phyloP scores from a whole-genome alignment of 2,329 filamentous ascomycete genomes.

The Hansfordia pulvinata region DNA sequence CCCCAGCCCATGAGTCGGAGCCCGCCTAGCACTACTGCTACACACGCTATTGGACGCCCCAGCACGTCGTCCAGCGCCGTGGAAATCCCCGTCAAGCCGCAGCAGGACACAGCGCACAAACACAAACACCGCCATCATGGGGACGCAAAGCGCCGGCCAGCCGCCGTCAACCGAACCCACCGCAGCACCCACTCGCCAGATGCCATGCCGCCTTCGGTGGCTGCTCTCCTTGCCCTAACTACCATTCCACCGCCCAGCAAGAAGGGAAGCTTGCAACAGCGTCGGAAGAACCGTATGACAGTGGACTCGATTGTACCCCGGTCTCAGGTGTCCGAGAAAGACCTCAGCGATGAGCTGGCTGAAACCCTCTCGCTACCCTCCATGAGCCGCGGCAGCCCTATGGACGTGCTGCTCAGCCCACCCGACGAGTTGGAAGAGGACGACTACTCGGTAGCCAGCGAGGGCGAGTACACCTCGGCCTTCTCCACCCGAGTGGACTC shows the following conservation, averaged over 20 bases:
- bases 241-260: slow-evolving; percentile 39
- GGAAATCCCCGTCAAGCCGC: slow-evolving; percentile 35
- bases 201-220: slow-evolving; percentile 42
- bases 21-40: no score
- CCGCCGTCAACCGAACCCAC: slow-evolving; percentile 15
- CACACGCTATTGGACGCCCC: no score
- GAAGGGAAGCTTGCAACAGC: slow-evolving; percentile 18
- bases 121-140: slow-evolving; percentile 22
- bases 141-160: slow-evolving; percentile 19
- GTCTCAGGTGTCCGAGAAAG: slow-evolving; percentile 42
- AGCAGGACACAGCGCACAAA: slow-evolving; percentile 19
- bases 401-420: slow-evolving; percentile 45
- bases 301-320: slow-evolving; percentile 42
- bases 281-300: slow-evolving; percentile 28
- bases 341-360: slow-evolving; percentile 29
- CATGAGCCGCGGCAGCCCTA: slow-evolving; percentile 36
- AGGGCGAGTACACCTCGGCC: slow-evolving; percentile 36
- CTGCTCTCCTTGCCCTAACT: slow-evolving; percentile 47
- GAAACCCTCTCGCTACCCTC: slow-evolving; percentile 19
- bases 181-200: slow-evolving; percentile 36
- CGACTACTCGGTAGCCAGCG: slow-evolving; percentile 26
- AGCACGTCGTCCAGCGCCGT: slow-evolving; percentile 34
- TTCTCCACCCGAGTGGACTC: slow-evolving; percentile 43
- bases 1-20: no score
- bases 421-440: slow-evolving; percentile 44